Evolutionary conservation across 495 filamentous ascomycete species (phyloP).

Genomic region (Chaetomium cochliodes): DNA sequence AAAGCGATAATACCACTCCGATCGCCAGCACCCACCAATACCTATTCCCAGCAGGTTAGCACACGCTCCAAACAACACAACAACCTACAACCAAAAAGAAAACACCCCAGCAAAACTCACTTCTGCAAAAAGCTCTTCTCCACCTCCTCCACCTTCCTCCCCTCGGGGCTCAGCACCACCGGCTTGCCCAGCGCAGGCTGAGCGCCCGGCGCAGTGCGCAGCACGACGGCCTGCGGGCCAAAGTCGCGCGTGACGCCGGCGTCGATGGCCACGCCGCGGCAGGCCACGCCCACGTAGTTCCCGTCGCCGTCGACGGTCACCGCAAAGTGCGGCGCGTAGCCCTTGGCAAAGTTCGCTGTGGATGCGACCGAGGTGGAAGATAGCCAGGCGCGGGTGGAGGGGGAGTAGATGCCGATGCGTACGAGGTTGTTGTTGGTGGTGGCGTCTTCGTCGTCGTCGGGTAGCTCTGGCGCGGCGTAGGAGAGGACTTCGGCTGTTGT

Average conservation of each 20-base stretch:
- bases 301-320: conserved; percentile 40
- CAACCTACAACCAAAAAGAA: conserved; percentile 39
- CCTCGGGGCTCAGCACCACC: conserved; percentile 60
- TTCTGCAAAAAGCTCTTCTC: conserved; percentile 73
- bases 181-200: conserved; percentile 63
- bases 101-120: conserved; percentile 43
- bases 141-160: conserved; percentile 53
- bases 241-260: conserved; percentile 57
- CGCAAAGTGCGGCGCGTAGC: conserved; percentile 51
- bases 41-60: conserved; percentile 35
- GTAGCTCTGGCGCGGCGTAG: conserved; percentile 51
- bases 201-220: conserved; percentile 47
- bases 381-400: conserved; percentile 39
- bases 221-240: conserved; percentile 54
- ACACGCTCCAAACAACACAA: background rate
- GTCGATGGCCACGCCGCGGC: conserved; percentile 49
- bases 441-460: conserved; percentile 23
- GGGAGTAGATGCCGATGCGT: conserved; percentile 51
- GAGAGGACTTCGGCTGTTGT: conserved; percentile 38
- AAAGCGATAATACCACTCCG: conserved; percentile 38
- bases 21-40: conserved; percentile 56
- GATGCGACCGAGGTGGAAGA: conserved; percentile 51
- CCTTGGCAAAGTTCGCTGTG: conserved; percentile 53
- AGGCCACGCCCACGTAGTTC: conserved; percentile 37
- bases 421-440: conserved; percentile 34